Base-by-base conservation (phyloP, 306 rosid genomes). In the Abrus precatorius region DNA sequence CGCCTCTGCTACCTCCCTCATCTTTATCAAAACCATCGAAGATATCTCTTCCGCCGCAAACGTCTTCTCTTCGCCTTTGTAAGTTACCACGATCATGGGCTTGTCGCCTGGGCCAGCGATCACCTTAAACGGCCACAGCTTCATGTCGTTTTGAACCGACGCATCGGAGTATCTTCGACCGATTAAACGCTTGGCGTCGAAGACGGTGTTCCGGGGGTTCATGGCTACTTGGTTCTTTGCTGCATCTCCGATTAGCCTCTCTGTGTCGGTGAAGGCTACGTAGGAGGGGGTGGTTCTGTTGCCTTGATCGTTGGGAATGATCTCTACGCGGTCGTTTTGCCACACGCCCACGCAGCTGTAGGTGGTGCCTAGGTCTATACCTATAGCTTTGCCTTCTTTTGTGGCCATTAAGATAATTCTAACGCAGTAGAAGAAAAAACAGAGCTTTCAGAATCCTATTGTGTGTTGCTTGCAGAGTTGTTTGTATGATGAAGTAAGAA, bases 201-300 rank as follows among this genome's bases (percentile, higher is more conserved):
- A 92, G 12, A 94, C 97, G 0, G 97, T 94, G 89, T 94, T 94
- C 29, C 55, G 78, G 0, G 98, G 98, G 69, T 94, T 94, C 98
- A 92, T 91, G 0, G 97, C 97, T 0, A 92, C 98, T 72, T 90
- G 98, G 5, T 92, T 94, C 84, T 92, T 94, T 0, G 98, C 98
- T 0, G 97, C 97, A 3, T 94, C 97, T 14, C 97, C 98, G 87
- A 94, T 83, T 9, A 92, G 84, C 4, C 97, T 60, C 81, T 92
- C 98, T 2, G 96, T 92, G 69, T 92, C 98, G 12, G 97, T 92
- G 91, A 94, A 94, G 0, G 97, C 98, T 3, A 94, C 97, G 57
- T 89, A 94, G 53, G 97, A 94, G 0, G 97, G 98, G 1, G 98
- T 92, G 9, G 98, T 94, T 0, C 93, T 86, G 84, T 94, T 94